phyloP scores from a whole-genome alignment of 139 green algal species.

The Tetradesmus obliquus region DNA sequence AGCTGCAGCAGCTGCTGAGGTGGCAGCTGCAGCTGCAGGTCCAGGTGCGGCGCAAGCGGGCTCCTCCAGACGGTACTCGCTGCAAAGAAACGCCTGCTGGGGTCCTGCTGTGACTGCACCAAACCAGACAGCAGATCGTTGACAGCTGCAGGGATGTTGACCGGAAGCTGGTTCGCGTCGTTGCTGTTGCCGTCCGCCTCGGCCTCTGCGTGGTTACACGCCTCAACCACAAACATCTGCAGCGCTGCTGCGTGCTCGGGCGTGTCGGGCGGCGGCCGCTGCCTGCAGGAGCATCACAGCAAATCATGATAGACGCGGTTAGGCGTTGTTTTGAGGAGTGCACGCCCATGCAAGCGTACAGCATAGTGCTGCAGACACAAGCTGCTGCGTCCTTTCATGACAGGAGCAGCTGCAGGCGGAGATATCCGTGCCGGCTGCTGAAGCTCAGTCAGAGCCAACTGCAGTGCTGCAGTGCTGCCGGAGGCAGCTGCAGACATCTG shows the following conservation, averaged over 20 bases:
- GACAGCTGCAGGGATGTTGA: neutral
- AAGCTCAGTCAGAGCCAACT: no score
- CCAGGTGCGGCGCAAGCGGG: neutral
- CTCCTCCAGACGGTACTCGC: neutral
- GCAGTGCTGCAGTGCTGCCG: no score
- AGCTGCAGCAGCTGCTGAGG: conserved; percentile 16
- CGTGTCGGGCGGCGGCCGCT: neutral
- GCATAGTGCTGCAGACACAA: no score
- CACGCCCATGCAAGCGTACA: no score
- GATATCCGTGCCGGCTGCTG: no score
- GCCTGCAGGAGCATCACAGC: neutral
- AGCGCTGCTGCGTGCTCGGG: conserved; percentile 24
- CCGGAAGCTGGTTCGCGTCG: neutral
- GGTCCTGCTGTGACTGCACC: neutral
- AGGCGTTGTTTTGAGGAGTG: no score
- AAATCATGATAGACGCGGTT: neutral
- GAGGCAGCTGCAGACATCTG: no score
- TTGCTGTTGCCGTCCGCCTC: neutral
- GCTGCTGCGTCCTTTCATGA: no score
- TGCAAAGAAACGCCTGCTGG: neutral
- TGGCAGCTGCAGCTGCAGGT: conserved; percentile 35
- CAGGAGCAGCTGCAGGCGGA: no score
- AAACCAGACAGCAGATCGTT: neutral
- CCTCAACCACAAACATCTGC: conserved; percentile 9
- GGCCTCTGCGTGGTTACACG: neutral